Conservation (phyloP, 2,329 filamentous ascomycete species). For the Fusarium piperis region DNA sequence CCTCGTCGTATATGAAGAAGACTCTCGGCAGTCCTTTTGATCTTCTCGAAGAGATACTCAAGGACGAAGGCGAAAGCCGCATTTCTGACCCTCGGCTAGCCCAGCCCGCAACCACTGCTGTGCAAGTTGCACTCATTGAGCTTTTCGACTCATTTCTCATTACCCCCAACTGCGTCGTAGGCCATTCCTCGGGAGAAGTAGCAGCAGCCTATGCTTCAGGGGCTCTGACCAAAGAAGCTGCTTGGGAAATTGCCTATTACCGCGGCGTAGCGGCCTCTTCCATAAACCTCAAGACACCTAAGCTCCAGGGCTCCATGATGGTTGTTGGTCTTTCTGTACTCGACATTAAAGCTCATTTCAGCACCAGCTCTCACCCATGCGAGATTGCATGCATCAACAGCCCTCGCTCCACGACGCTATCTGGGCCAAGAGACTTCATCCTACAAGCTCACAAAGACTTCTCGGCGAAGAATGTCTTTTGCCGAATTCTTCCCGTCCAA, state of each 20-base stretch:
- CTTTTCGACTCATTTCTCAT: conserved; percentile 49
- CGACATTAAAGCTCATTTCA: conserved; percentile 44
- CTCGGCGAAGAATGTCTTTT: conserved; percentile 44
- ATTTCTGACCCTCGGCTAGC: conserved; percentile 50
- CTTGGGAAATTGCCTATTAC: conserved; percentile 55
- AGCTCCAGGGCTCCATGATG: conserved; percentile 54
- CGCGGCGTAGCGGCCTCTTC: conserved; percentile 50
- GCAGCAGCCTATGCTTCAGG: conserved; percentile 55
- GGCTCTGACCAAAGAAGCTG: conserved; percentile 48
- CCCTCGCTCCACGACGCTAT: conserved; percentile 55
- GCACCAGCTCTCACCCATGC: conserved; percentile 26
- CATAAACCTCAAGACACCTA: conserved; percentile 40
- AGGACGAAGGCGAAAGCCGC: conserved; percentile 32
- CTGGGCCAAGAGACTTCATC: conserved; percentile 50
- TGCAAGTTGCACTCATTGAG: conserved; percentile 56
- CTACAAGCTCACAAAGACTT: conserved; percentile 46
- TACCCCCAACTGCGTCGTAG: conserved; percentile 49
- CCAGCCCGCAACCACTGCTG: conserved; percentile 54
- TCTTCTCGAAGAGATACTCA: conserved; percentile 50
- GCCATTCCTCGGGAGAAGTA: conserved; percentile 60
- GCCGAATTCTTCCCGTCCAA: conserved; percentile 49
- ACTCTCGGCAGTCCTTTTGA: conserved; percentile 46
- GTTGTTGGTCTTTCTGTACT: conserved; percentile 48
- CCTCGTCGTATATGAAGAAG: conserved; percentile 44
- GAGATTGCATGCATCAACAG: conserved; percentile 58